Evolutionary conservation across 768 basidiomycete genomes (phyloP).

Genomic region (Lactarius indigo): DNA sequence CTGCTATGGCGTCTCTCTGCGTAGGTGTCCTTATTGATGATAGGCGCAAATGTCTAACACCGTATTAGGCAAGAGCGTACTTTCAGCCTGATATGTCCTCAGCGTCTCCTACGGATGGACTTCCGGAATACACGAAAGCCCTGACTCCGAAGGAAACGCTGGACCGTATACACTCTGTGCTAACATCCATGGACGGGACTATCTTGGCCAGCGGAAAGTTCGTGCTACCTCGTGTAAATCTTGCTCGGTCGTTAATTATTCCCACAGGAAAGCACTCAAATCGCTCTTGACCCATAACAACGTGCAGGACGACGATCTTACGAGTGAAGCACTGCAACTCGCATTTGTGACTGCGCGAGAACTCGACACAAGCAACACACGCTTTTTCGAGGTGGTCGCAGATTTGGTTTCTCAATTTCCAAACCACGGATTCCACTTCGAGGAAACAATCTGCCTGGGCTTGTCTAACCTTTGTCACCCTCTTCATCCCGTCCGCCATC

Average conservation of each 20-base stretch:
- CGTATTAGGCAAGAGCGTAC: constrained; percentile 68
- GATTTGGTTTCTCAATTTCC: constrained; percentile 59
- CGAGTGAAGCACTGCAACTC: constrained; percentile 63
- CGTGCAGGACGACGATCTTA: constrained; percentile 47
- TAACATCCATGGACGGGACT: constrained; percentile 52
- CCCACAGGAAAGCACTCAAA: constrained; percentile 67
- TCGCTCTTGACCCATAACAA: constrained; percentile 60
- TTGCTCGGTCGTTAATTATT: constrained; percentile 17
- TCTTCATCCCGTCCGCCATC: constrained; percentile 56
- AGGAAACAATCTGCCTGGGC: constrained; percentile 72
- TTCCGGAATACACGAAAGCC: constrained; percentile 49
- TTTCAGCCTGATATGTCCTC: constrained; percentile 58
- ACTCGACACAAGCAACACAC: constrained; percentile 51
- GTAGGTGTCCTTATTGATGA: constrained; percentile 47
- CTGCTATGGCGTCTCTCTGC: constrained; percentile 82
- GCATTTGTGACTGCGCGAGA: constrained; percentile 60
- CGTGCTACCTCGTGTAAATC: constrained; percentile 31
- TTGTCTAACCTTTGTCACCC: constrained; percentile 83
- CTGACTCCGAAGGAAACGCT: constrained; percentile 51
- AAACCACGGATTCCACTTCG: constrained; percentile 61
- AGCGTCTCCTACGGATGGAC: constrained; percentile 61
- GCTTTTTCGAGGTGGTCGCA: constrained; percentile 76
- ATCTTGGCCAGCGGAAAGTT: constrained; percentile 63
- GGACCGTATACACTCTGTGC: constrained; percentile 66
- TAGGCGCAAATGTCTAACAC: constrained; percentile 4